Evolutionary conservation across 83 land plant genomes (phyloP).

Genomic region (Thuja plicata): DNA sequence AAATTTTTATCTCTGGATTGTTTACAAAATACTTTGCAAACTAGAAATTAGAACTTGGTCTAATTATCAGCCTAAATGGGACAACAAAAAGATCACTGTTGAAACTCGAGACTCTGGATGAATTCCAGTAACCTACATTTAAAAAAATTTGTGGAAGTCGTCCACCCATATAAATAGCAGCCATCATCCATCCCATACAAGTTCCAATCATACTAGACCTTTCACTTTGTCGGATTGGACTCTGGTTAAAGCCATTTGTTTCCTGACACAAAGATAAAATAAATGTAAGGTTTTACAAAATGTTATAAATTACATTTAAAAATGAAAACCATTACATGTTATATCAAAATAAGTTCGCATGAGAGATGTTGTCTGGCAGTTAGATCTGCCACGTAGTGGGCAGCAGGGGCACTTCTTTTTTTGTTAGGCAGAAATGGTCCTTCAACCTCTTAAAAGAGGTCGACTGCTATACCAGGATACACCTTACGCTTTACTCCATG

Average conservation of each 20-base stretch:
- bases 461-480: neutral
- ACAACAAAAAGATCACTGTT: neutral
- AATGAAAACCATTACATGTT: neutral
- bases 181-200: constrained; percentile 79
- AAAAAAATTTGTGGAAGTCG: constrained; percentile 79
- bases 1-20: neutral
- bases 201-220: constrained; percentile 18
- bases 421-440: neutral
- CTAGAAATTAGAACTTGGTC: neutral
- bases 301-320: neutral
- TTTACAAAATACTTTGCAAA: neutral
- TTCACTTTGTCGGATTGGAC: neutral
- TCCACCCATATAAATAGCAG: constrained; percentile 86
- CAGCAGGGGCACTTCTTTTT: neutral
- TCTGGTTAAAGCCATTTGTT: neutral
- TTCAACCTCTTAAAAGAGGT: neutral
- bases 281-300: neutral
- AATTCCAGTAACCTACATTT: constrained; percentile 37
- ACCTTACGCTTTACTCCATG: neutral
- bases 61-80: neutral
- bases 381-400: neutral
- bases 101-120: neutral
- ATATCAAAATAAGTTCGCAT: neutral
- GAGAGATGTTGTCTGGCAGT: neutral
- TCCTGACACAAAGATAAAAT: neutral